Conservation (phyloP, 129 eudicot species). For the Solidago caesia region DNA sequence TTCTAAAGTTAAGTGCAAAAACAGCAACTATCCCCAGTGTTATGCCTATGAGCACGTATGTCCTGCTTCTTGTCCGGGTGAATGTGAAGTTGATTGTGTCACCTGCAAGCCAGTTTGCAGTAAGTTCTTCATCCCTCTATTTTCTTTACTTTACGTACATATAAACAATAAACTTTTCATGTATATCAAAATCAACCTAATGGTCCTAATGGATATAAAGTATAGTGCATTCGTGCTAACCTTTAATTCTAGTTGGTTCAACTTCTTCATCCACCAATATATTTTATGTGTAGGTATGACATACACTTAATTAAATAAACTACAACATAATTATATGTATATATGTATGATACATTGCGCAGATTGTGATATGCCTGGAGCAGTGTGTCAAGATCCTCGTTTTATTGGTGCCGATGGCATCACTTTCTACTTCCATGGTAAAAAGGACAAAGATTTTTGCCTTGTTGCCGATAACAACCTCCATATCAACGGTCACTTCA, state of each 20-base stretch:
- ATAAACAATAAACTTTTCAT: neutral
- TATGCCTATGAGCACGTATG: constrained; percentile 46
- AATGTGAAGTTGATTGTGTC: constrained; percentile 67
- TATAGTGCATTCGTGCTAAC: neutral
- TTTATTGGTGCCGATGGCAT: constrained; percentile 78
- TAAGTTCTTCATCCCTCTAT: constrained; percentile 39
- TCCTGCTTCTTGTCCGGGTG: constrained; percentile 57
- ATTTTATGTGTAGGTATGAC: neutral
- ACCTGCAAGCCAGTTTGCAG: constrained; percentile 81
- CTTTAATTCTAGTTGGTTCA: neutral
- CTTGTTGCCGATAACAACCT: constrained; percentile 63
- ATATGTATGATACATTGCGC: constrained; percentile 12
- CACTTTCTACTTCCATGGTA: constrained; percentile 81
- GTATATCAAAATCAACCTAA: too few species aligned
- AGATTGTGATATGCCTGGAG: constrained; percentile 75
- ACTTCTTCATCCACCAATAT: neutral
- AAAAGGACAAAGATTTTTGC: constrained; percentile 69
- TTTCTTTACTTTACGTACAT: neutral
- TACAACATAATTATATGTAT: neutral
- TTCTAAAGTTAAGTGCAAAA: constrained; percentile 54
- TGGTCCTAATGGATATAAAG: neutral
- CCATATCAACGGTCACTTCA: constrained; percentile 72
- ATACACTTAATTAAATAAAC: neutral
- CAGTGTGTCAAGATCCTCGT: constrained; percentile 85
- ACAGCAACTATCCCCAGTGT: constrained; percentile 49